Conservation (phyloP, 2,329 filamentous ascomycete genomes). For the Fusarium chaquense region DNA sequence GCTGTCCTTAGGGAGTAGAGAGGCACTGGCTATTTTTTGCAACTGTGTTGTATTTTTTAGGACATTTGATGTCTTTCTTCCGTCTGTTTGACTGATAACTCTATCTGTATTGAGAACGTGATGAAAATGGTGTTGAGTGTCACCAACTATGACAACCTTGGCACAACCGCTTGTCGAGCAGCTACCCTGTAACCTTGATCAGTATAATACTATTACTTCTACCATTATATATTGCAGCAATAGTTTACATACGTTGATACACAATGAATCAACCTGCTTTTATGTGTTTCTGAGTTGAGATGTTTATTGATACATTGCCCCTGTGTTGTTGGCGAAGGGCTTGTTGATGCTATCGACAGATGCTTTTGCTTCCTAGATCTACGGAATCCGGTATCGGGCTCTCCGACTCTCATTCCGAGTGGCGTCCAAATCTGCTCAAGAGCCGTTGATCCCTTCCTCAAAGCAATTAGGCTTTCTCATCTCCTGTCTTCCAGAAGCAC, state of each 20-base stretch:
- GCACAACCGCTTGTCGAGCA: not conserved
- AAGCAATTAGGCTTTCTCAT: slow-evolving; percentile 9
- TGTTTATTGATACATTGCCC: too few species aligned
- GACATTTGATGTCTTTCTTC: not conserved
- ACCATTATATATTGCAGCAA: not conserved
- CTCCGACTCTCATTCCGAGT: not conserved
- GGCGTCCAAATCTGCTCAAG: not conserved
- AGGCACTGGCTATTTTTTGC: not conserved
- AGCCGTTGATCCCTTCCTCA: slow-evolving; percentile 12
- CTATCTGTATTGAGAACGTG: not conserved
- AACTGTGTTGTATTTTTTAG: not conserved
- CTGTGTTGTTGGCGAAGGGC: not conserved
- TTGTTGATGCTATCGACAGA: not conserved
- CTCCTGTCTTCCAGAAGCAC: not conserved
- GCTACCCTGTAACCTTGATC: not conserved
- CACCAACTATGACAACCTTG: not conserved
- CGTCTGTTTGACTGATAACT: not conserved
- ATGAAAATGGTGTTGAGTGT: not conserved
- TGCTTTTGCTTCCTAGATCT: not conserved
- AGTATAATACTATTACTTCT: not conserved
- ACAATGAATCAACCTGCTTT: not conserved
- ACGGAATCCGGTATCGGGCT: slow-evolving; percentile 16
- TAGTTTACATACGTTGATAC: not conserved
- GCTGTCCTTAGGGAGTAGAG: not conserved
- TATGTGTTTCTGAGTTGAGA: too few species aligned